These are phyloP conservation scores for Quercus glauca DNA, from an alignment of 306 rosid genomes.

Conservation along the genomic window DNA sequence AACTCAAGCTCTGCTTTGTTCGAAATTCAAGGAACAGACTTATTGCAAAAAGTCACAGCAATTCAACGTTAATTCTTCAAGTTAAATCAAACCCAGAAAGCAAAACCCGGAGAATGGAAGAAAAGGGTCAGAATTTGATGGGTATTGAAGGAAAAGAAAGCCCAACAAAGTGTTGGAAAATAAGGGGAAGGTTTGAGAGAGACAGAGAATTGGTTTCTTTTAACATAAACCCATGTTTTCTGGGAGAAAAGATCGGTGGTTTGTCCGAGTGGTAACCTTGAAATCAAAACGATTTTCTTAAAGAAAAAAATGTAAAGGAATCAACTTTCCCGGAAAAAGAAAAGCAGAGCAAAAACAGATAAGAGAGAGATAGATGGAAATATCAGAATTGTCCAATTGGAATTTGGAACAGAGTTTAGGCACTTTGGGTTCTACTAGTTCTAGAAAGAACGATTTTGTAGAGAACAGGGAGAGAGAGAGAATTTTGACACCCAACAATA, in stretches of 20 bases:
- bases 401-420: conserved; percentile 14
- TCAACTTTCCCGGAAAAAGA: conserved; percentile 26
- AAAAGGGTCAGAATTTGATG: not conserved
- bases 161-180: not conserved
- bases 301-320: conserved; percentile 7
- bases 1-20: conserved; percentile 49
- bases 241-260: not conserved
- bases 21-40: conserved; percentile 32
- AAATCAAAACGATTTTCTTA: not conserved
- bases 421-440: not conserved
- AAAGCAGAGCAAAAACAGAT: not conserved
- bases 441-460: conserved; percentile 9
- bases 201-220: not conserved
- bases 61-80: conserved; percentile 41
- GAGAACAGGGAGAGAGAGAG: not conserved
- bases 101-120: not conserved
- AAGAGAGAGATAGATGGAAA: not conserved
- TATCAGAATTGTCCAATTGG: conserved; percentile 7
- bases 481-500: conserved; percentile 15
- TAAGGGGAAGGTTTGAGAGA: not conserved
- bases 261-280: not conserved
- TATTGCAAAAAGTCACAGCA: conserved; percentile 9
- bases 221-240: conserved; percentile 4
- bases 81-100: conserved; percentile 30
- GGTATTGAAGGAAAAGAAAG: conserved; percentile 10